Evolutionary conservation across 805 yeast species (phyloP).

Genomic region (Suhomyces tanzawaensis): DNA sequence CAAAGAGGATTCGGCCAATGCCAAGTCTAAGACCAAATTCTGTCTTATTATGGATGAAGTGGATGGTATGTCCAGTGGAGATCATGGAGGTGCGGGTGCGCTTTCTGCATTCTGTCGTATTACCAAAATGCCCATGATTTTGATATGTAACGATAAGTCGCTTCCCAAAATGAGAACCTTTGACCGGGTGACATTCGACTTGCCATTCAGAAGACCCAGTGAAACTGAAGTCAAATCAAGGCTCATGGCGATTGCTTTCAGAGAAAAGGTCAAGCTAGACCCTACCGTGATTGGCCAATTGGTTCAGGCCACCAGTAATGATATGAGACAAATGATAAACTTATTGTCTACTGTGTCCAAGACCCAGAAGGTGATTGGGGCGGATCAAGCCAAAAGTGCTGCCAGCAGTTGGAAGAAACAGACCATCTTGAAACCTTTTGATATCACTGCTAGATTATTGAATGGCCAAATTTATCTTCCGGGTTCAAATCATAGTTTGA

Average conservation of each 20-base stretch:
- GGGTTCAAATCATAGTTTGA: conserved; percentile 52
- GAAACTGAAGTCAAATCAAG: conserved; percentile 79
- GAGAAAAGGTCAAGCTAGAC: conserved; percentile 80
- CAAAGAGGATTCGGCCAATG: conserved; percentile 26
- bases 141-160: conserved; percentile 90
- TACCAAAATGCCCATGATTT: conserved; percentile 85
- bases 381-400: conserved; percentile 60
- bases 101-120: conserved; percentile 81
- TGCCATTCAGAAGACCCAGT: conserved; percentile 87
- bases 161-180: conserved; percentile 96
- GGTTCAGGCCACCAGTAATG: conserved; percentile 82
- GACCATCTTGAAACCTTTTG: conserved; percentile 88
- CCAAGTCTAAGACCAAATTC: conserved; percentile 52
- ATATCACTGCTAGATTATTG: conserved; percentile 69
- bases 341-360: conserved; percentile 79
- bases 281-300: conserved; percentile 79
- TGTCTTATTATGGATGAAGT: conserved; percentile 97
- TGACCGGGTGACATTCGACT: conserved; percentile 74
- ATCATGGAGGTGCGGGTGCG: conserved; percentile 97
- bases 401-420: conserved; percentile 83
- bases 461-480: conserved; percentile 56
- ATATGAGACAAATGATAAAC: conserved; percentile 91
- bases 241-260: conserved; percentile 82
- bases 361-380: conserved; percentile 63
- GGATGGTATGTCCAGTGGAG: conserved; percentile 99